These are phyloP conservation scores for Paramecium caudatum DNA, from an alignment of 73 alveolate genomes.

Conservation along the genomic window DNA sequence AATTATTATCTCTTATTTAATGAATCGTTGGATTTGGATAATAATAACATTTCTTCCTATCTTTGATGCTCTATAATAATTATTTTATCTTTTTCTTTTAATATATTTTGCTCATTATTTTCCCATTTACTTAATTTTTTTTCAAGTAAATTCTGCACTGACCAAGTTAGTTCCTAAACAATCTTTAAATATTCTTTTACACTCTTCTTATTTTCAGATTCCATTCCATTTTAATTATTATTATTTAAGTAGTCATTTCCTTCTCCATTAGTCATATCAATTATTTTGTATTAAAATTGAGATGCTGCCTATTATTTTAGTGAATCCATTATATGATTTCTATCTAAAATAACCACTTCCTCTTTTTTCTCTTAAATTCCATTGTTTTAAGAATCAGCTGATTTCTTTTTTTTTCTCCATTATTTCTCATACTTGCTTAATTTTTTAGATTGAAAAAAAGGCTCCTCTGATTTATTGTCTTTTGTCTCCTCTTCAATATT, in stretches of 20 bases:
- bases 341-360: not conserved
- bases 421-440: not conserved
- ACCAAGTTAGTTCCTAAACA: not conserved
- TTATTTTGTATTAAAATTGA: not conserved
- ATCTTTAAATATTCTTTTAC: not conserved
- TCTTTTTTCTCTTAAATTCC: not conserved
- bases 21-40: not conserved
- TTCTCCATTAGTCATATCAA: conserved; percentile 20
- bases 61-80: not conserved
- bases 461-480: not conserved
- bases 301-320: not conserved
- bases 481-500: not conserved
- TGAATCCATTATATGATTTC: conserved; percentile 1
- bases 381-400: not conserved
- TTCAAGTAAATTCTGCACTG: not conserved
- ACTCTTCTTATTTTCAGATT: not conserved
- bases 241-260: conserved; percentile 9
- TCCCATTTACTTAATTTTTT: conserved; percentile 2
- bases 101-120: not conserved
- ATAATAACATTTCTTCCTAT: not conserved
- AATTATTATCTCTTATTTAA: not conserved
- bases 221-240: not conserved
- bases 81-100: not conserved
- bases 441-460: not conserved
- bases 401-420: not conserved